A percentile compares a stretch with the other conserved stretches of the same genome.
Conservation (phyloP, 176 grass and related monocot species). For the Cymbopogon citratus region DNA sequence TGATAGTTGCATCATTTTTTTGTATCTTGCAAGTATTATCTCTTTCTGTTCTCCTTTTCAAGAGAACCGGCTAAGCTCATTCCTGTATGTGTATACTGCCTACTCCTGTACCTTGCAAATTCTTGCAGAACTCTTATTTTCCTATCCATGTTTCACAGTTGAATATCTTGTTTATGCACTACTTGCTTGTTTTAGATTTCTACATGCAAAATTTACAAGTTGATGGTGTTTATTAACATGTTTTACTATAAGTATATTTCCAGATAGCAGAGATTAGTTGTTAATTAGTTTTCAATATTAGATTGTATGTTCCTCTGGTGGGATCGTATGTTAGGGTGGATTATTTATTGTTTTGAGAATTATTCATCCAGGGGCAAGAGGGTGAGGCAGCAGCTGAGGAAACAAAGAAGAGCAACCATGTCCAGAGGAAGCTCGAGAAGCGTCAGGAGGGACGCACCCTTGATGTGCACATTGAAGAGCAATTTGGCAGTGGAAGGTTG, state of each 20-base stretch:
- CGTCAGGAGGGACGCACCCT: not conserved
- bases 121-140: not conserved
- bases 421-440: not conserved
- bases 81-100: no score
- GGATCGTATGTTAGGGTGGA: no score
- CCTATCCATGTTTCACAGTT: not conserved
- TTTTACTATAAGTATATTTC: not conserved
- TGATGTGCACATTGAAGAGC: not conserved
- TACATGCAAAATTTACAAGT: not conserved
- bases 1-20: no score
- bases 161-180: not conserved
- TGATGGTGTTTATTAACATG: not conserved
- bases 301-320: no score
- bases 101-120: no score
- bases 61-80: no score
- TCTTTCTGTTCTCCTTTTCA: no score
- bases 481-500: not conserved
- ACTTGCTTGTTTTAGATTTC: not conserved
- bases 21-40: no score
- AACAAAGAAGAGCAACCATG: slow-evolving; percentile 66
- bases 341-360: not conserved
- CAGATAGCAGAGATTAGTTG: not conserved
- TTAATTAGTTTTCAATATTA: not conserved
- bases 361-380: slow-evolving; percentile 25
- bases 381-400: slow-evolving; percentile 45